Evolutionary conservation across 352 stramenopile species (phyloP).

Genomic region (Thraustochytrium sp.): DNA sequence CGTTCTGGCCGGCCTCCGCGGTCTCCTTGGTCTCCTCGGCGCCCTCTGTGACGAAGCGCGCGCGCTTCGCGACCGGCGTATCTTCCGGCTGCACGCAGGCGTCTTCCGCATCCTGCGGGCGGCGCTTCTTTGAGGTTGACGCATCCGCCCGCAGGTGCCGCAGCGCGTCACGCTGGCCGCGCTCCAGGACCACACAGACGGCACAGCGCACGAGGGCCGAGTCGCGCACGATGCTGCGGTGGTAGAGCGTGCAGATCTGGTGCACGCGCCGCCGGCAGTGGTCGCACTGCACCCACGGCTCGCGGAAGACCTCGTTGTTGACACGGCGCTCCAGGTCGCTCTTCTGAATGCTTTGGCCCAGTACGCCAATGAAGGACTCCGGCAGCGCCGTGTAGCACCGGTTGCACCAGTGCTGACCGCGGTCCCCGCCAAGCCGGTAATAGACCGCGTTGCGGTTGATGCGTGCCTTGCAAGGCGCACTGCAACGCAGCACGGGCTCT

Average conservation of each 20-base stretch:
- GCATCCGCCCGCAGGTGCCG: not conserved
- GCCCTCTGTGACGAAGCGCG: no score
- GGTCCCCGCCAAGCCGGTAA: constrained; percentile 85
- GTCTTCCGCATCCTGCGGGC: no score
- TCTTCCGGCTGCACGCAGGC: no score
- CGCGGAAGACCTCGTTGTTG: constrained; percentile 93
- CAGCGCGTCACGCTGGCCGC: not conserved
- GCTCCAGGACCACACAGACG: not conserved
- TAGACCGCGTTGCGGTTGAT: constrained; percentile 92
- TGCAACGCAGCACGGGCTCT: constrained; percentile 76
- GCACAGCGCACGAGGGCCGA: not conserved
- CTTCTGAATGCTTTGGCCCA: constrained; percentile 67
- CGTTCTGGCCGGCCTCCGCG: no score
- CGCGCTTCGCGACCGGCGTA: no score
- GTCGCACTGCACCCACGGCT: constrained; percentile 95
- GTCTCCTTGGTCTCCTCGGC: no score
- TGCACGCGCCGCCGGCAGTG: constrained; percentile 96
- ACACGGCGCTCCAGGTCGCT: constrained; percentile 89
- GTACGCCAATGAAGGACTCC: constrained; percentile 6
- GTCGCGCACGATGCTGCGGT: constrained; percentile 83
- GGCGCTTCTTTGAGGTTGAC: no score
- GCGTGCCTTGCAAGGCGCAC: constrained; percentile 74
- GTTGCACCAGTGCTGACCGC: constrained; percentile 88
- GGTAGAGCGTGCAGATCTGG: constrained; percentile 98
- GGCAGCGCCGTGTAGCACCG: constrained; percentile 70